Percentiles rank a stretch among this genome's conserved stretches.
These are phyloP conservation scores for Megacollybia marginata DNA, from an alignment of 768 basidiomycete species.

Conservation along the genomic window DNA sequence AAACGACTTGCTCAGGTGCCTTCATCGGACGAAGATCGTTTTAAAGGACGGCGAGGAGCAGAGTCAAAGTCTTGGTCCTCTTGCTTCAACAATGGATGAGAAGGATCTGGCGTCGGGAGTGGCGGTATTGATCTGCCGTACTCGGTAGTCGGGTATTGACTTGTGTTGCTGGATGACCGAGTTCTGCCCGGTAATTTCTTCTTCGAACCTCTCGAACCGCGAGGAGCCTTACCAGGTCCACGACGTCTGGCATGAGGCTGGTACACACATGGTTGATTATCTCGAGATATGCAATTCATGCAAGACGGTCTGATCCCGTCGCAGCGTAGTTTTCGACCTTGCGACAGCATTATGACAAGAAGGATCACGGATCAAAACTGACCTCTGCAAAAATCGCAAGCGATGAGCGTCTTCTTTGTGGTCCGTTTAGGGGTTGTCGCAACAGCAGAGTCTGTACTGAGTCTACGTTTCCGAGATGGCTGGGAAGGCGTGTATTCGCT, in stretches of 20 bases:
- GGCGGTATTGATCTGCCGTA: background rate
- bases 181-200: constrained; percentile 18
- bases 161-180: background rate
- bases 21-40: too few relatives aligned
- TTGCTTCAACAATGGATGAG: background rate
- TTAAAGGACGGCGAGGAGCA: too few relatives aligned
- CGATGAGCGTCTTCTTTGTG: constrained; percentile 48
- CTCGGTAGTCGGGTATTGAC: background rate
- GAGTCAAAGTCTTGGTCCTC: background rate
- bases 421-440: constrained; percentile 16
- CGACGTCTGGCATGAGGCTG: constrained; percentile 37
- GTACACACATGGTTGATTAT: constrained; percentile 15
- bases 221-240: constrained; percentile 70
- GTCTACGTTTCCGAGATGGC: constrained; percentile 20
- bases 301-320: constrained; percentile 61
- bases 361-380: constrained; percentile 8
- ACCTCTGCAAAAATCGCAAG: constrained; percentile 79
- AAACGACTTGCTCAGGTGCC: too few relatives aligned
- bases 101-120: background rate
- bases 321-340: constrained; percentile 72
- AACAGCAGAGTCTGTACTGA: constrained; percentile 13
- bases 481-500: constrained; percentile 13
- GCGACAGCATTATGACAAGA: constrained; percentile 1
- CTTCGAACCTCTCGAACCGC: constrained; percentile 48
- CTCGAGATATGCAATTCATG: constrained; percentile 51